phyloP scores from a whole-genome alignment of 2,329 filamentous ascomycete genomes.

The Uncinocarpus reesii region DNA sequence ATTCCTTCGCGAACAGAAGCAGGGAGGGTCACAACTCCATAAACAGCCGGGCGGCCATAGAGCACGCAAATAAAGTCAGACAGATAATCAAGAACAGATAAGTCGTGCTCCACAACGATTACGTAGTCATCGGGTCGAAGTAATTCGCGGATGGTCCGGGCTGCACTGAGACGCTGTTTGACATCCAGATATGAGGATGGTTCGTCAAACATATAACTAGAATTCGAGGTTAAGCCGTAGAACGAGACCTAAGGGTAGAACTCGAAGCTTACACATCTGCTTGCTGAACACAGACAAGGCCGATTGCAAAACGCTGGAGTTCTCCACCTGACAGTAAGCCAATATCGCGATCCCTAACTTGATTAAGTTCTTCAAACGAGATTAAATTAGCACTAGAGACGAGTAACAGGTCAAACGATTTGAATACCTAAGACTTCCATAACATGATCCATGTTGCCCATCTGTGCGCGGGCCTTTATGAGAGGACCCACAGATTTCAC shows the following conservation, averaged over 20 bases:
- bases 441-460: constrained; percentile 73
- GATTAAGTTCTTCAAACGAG: constrained; percentile 59
- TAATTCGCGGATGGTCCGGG: constrained; percentile 82
- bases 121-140: constrained; percentile 86
- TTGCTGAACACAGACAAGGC: constrained; percentile 86
- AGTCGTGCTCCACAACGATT: constrained; percentile 97
- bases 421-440: constrained; percentile 59
- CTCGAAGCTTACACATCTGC: constrained; percentile 61
- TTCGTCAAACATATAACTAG: constrained; percentile 97
- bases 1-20: constrained; percentile 96
- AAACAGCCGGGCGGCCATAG: constrained; percentile 89
- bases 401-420: not conserved
- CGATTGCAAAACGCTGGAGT: constrained; percentile 94
- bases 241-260: not conserved
- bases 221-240: not conserved
- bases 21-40: constrained; percentile 93
- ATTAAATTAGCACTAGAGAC: constrained; percentile 5
- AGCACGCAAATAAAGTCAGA: constrained; percentile 97
- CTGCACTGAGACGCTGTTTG: constrained; percentile 92
- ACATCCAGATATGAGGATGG: constrained; percentile 98
- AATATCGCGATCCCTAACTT: constrained; percentile 88
- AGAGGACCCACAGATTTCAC: constrained; percentile 70
- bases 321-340: constrained; percentile 89
- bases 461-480: constrained; percentile 63
- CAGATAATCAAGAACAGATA: constrained; percentile 95